Conservation (phyloP, 345 rosid species). For the Hibiscus trionum region DNA sequence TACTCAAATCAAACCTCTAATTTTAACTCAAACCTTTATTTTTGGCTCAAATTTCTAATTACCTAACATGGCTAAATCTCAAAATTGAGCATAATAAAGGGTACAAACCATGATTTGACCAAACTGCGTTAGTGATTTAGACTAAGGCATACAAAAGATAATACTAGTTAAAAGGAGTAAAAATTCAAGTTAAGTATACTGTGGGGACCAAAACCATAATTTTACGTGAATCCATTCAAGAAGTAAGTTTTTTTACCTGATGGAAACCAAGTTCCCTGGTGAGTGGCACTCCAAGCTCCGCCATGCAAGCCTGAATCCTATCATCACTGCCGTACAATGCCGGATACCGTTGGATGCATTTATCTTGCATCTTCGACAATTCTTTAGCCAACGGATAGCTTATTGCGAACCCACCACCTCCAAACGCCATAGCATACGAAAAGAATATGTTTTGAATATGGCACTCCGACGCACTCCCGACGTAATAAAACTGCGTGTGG, state of each 20-base stretch:
- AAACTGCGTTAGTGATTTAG: too few species aligned
- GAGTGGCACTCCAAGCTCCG: slow-evolving; percentile 75
- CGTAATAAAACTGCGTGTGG: slow-evolving; percentile 56
- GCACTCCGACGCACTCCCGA: slow-evolving; percentile 76
- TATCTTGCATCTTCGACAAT: slow-evolving; percentile 64
- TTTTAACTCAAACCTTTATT: too few species aligned
- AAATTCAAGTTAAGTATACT: too few species aligned
- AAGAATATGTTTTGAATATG: slow-evolving; percentile 72
- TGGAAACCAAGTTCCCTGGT: slow-evolving; percentile 74
- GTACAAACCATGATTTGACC: too few species aligned
- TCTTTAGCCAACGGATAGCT: slow-evolving; percentile 65
- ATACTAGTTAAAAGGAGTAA: too few species aligned
- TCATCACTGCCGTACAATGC: slow-evolving; percentile 80
- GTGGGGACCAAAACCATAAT: too few species aligned
- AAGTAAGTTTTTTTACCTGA: slow-evolving; percentile 39
- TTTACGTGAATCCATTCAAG: too few species aligned
- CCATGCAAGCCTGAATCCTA: slow-evolving; percentile 80
- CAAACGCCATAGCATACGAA: slow-evolving; percentile 74
- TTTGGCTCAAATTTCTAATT: too few species aligned
- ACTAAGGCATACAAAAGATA: too few species aligned
- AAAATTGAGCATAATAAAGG: too few species aligned
- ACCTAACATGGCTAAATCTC: too few species aligned
- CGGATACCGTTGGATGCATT: slow-evolving; percentile 72
- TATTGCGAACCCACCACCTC: slow-evolving; percentile 84
- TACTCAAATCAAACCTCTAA: too few species aligned